phyloP scores from a whole-genome alignment of 768 basidiomycete genomes.

The Boletus tomentosulus region DNA sequence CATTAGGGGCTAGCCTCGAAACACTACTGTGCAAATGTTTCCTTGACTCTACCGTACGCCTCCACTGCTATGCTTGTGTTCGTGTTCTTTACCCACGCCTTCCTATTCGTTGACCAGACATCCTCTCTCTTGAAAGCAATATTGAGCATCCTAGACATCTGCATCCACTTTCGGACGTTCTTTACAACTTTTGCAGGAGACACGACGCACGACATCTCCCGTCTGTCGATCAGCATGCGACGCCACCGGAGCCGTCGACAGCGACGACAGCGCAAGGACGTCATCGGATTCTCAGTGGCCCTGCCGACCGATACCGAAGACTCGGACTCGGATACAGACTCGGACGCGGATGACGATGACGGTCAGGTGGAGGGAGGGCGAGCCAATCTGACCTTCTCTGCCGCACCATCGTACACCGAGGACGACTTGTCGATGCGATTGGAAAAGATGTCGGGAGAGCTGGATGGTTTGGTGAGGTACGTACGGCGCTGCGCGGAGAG shows the following conservation, averaged over 20 bases:
- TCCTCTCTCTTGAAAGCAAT: constrained; percentile 61
- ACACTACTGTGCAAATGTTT: constrained; percentile 61
- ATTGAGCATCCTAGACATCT: constrained; percentile 68
- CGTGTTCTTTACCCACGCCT: background rate
- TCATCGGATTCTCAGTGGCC: constrained; percentile 57
- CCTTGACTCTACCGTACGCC: constrained; percentile 53
- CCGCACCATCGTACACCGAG: constrained; percentile 38
- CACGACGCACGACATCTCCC: constrained; percentile 52
- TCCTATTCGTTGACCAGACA: constrained; percentile 41
- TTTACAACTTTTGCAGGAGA: constrained; percentile 61
- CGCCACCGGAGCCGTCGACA: constrained; percentile 63
- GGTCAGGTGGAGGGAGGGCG: constrained; percentile 17
- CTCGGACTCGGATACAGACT: constrained; percentile 37
- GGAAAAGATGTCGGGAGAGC: constrained; percentile 62
- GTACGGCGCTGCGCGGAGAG: constrained; percentile 66
- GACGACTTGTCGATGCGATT: constrained; percentile 48
- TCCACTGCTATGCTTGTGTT: background rate
- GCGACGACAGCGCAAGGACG: constrained; percentile 48
- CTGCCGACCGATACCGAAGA: constrained; percentile 23
- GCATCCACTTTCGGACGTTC: constrained; percentile 61
- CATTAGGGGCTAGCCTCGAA: constrained; percentile 43
- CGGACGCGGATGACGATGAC: constrained; percentile 10
- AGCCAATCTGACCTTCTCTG: constrained; percentile 39
- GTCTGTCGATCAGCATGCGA: constrained; percentile 47
- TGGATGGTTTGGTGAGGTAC: constrained; percentile 70